A percentile compares a stretch with the other conserved stretches of the same genome.
phyloP scores from a whole-genome alignment of 1,284 basidiomycete species.

The Ceratobasidium sp. region DNA sequence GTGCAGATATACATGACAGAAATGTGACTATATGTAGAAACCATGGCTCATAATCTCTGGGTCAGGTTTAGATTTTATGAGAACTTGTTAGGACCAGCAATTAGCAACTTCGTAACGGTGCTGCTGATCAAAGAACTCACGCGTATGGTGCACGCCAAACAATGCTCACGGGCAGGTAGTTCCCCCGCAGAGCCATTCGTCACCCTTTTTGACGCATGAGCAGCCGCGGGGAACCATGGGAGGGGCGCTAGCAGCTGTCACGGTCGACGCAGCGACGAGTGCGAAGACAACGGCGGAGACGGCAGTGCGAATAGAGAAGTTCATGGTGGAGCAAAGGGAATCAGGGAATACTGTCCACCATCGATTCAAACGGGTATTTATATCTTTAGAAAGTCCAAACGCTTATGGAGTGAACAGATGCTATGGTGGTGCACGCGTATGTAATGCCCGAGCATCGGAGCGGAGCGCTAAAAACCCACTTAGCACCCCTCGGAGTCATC shows the following conservation, averaged over 20 bases:
- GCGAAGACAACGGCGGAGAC: conserved; percentile 41
- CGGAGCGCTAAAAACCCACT: too few species aligned
- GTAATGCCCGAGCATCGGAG: too few species aligned
- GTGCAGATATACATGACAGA: too few species aligned
- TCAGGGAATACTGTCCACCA: neutral
- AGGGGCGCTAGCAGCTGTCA: neutral
- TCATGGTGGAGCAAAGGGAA: conserved; percentile 15
- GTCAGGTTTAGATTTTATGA: too few species aligned
- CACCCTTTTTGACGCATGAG: conserved; percentile 10
- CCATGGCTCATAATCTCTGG: too few species aligned
- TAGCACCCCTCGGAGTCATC: too few species aligned
- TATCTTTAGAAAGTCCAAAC: too few species aligned
- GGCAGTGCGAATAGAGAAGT: conserved; percentile 43
- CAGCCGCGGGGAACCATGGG: conserved; percentile 22
- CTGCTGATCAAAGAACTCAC: neutral
- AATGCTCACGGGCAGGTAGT: neutral
- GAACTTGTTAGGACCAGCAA: too few species aligned
- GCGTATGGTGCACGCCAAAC: neutral
- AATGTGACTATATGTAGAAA: too few species aligned
- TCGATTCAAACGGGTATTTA: too few species aligned
- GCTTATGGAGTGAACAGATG: too few species aligned
- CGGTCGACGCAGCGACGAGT: neutral
- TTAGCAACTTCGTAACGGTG: neutral
- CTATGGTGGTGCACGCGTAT: too few species aligned
- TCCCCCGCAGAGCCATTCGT: neutral